These are phyloP conservation scores for Ophiostoma montium DNA, from an alignment of 2,329 filamentous ascomycete species.

Conservation along the genomic window DNA sequence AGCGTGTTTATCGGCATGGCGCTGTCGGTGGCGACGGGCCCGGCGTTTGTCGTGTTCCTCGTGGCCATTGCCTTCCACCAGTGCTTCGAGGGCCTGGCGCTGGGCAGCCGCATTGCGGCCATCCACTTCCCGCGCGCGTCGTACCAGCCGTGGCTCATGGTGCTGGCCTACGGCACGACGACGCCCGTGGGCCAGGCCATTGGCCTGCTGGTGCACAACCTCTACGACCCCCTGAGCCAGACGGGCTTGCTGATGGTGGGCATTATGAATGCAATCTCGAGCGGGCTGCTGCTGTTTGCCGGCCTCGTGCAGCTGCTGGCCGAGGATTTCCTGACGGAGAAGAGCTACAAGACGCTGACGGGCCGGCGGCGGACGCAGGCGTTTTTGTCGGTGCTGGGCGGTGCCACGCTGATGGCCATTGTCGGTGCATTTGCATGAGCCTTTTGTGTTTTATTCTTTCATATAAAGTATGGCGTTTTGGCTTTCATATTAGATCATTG, in stretches of 20 bases:
- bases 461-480: not conserved
- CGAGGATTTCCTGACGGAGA: constrained; percentile 68
- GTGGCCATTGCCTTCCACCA: constrained; percentile 75
- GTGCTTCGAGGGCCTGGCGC: constrained; percentile 75
- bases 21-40: constrained; percentile 65
- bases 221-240: constrained; percentile 68
- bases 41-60: constrained; percentile 65
- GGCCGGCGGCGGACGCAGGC: constrained; percentile 48
- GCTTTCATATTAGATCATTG: too few relatives aligned
- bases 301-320: constrained; percentile 73
- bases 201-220: constrained; percentile 59
- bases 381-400: constrained; percentile 47
- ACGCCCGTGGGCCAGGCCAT: constrained; percentile 77
- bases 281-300: constrained; percentile 67
- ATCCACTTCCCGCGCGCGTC: constrained; percentile 65
- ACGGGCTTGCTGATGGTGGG: constrained; percentile 69
- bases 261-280: constrained; percentile 75
- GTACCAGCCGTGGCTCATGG: constrained; percentile 70
- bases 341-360: constrained; percentile 53
- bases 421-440: constrained; percentile 57
- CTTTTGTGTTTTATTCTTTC: not conserved
- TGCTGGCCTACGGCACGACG: constrained; percentile 59
- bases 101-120: constrained; percentile 72
- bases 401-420: constrained; percentile 54
- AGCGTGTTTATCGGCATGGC: constrained; percentile 74